Percentiles rank a stretch among this genome's conserved stretches.
Evolutionary conservation across 306 rosid genomes (phyloP).

Genomic region (Clitoria ternatea): DNA sequence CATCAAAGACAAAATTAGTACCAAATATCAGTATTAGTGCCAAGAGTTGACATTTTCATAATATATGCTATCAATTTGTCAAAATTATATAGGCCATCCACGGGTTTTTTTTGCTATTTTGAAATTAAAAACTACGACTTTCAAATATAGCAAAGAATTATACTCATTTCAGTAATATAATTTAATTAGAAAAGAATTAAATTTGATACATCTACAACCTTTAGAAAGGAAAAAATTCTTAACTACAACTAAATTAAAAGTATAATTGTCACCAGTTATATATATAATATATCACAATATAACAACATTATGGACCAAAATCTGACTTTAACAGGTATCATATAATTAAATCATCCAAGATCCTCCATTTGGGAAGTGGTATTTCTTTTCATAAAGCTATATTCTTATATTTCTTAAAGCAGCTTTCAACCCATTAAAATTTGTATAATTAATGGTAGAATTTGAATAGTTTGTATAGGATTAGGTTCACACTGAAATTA

Average conservation of each 20-base stretch:
- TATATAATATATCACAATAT: slow-evolving; percentile 6
- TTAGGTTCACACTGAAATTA: too few species aligned
- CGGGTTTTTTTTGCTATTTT: not conserved
- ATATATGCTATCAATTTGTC: slow-evolving; percentile 34
- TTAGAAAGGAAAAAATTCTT: too few species aligned
- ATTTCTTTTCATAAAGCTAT: not conserved
- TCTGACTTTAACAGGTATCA: not conserved
- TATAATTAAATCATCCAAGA: not conserved
- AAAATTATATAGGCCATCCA: not conserved
- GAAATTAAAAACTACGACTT: not conserved
- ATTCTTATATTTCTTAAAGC: not conserved
- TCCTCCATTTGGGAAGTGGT: slow-evolving; percentile 7
- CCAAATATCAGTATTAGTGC: slow-evolving; percentile 25
- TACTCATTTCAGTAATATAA: too few species aligned
- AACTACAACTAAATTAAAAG: too few species aligned
- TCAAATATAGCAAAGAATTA: too few species aligned
- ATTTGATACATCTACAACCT: too few species aligned
- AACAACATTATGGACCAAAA: not conserved
- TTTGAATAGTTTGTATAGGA: too few species aligned
- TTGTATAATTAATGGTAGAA: not conserved
- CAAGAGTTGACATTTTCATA: slow-evolving; percentile 39
- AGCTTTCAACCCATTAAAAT: not conserved
- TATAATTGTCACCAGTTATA: too few species aligned
- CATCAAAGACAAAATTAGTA: slow-evolving; percentile 10
- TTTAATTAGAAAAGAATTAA: too few species aligned